Evolutionary conservation across 208 protist genomes (phyloP), one percentile per base, ranked within the genome.

Genomic region (Willaertia magna): DNA sequence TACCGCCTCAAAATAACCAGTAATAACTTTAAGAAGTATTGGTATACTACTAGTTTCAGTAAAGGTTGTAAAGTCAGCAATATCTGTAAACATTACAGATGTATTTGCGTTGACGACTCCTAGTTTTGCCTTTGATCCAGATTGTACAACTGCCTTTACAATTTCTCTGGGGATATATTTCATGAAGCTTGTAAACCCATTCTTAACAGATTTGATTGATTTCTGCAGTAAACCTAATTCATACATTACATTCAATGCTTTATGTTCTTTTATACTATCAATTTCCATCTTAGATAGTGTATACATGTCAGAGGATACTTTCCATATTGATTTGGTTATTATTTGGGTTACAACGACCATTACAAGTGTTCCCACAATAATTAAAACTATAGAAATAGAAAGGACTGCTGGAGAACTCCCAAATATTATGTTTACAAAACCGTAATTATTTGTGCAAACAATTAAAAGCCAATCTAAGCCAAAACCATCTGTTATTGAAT

Each of bases 1-100:
- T 22, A 85, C 26, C 0, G 30, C 43, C 9, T 6, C 26, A 18
- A 85, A 46, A 43, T 34, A 40, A 11, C 74, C 83, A 26, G 22
- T 39, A 7, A 85, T 11, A 7, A 76, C 11, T n/a, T 40, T 20
- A 1, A 85, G 4, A 3, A 67, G 22, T 18, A 48, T n/a, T 11
- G 61, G 6, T 22, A 43, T 4, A 55, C 18, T 11, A 6, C 22
- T 26, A 1, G 40, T 74, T 42, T 85, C 83, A 40, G 83, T 22
- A 43, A 85, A 42, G 6, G 47, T 74, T 43, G 83, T 85, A 42
- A 85, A 85, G 43, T 51, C 47, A 16, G 11, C 30, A 55, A 85
- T 74, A 85, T 85, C 83, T 9, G 30, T 43, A 42, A 85, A 85
- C n/a, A 85, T 42, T 9, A 85, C 20, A 42, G 78, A 42, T 6